Conservation (phyloP, 257 asterid species). For the Solanum sejunctum region DNA sequence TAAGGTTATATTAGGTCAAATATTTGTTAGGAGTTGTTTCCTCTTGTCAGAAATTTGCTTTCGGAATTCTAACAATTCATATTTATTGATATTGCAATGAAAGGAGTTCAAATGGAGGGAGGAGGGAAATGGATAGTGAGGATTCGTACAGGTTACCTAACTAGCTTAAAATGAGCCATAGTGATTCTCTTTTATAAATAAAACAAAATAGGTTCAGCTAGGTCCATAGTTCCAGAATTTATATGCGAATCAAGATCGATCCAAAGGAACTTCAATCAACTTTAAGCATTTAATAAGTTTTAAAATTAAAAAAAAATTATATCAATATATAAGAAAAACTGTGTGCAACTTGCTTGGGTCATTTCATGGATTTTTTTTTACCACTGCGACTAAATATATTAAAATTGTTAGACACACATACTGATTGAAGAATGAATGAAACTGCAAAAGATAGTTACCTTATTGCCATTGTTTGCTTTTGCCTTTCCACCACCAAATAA, state of each 20-base stretch:
- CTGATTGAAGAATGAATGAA: not conserved
- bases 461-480: constrained; percentile 30
- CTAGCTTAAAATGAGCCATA: not conserved
- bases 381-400: not conserved
- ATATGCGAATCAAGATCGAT: too few species aligned
- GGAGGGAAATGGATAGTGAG: not conserved
- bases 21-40: not conserved
- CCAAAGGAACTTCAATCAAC: too few species aligned
- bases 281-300: not conserved
- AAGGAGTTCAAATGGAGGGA: not conserved
- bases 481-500: constrained; percentile 57
- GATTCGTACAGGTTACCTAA: not conserved
- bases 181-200: not conserved
- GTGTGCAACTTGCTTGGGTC: not conserved
- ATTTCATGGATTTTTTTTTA: not conserved
- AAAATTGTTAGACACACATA: not conserved
- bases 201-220: not conserved
- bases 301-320: not conserved
- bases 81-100: not conserved
- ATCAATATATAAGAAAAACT: not conserved
- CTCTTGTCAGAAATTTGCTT: not conserved
- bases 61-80: not conserved
- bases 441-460: constrained; percentile 26
- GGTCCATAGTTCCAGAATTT: too few species aligned
- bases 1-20: not conserved